Evolutionary conservation across 2,329 filamentous ascomycete genomes (phyloP), one percentile per base, ranked within the genome.

Genomic region (Colletotrichum somersetense): DNA sequence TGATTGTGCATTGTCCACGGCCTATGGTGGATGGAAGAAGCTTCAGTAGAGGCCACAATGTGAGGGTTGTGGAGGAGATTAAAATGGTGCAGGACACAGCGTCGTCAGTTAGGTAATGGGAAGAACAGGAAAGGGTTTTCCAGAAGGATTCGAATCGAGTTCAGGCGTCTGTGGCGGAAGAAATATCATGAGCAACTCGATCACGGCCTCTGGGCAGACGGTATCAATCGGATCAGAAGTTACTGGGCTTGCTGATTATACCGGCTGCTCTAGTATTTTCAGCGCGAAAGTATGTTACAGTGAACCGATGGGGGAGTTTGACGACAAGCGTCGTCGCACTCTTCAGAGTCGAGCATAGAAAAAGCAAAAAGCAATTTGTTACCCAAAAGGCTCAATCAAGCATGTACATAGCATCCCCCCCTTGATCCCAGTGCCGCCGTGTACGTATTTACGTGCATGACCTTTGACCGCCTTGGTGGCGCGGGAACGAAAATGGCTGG

Each of bases 1-100:
- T 48, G 20, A 69, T 18, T 26, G 48, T 38, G 69, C 59, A 23
- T 58, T 69, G n/a, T 72, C 66, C n/a, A 70, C 53, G 55, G 70
- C 38, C 23, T 26, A 38, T 26, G 30, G 40, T 23, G 61, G 59
- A 44, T 72, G 66, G 70, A 44, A 50, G 55, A 64, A 56, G 48
- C 35, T 72, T n/a, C 70, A 50, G 40, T 59, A 58, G 53, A 40
- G 50, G 33, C 14, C n/a, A 42, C 23, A 20, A 42, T 44, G 66
- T 44, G 57, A 40, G 56, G 16, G 42, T 33, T 35, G 46, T 26
- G 35, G 52, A 42, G 42, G 58, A 44, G 44, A 53, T 16, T 48
- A 68, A 48, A 58, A 48, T 23, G 38, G 44, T 52, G 65, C 40
- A 30, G 65, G 66, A 64, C 42, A 59, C 42, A 59, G 53, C 53